Evolutionary conservation across 1,284 basidiomycete species (phyloP).

Genomic region (Cutaneotrichosporon mucoides): DNA sequence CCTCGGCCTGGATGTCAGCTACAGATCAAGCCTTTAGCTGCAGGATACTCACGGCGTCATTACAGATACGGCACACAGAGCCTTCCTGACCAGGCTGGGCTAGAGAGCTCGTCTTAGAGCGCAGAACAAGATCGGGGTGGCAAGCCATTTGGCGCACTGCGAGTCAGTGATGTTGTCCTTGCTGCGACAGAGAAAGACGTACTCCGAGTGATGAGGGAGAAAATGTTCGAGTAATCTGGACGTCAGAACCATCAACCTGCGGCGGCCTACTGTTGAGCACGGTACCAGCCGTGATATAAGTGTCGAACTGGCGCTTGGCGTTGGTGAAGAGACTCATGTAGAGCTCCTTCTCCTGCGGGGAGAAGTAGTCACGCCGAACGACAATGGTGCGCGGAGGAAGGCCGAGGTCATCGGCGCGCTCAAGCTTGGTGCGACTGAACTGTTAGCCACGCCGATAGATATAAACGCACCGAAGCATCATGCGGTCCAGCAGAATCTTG

Average conservation of each 20-base stretch:
- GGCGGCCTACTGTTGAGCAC: conserved; percentile 69
- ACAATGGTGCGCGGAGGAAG: conserved; percentile 91
- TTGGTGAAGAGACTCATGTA: conserved; percentile 90
- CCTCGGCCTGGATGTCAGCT: conserved; percentile 59
- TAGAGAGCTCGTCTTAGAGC: conserved; percentile 69
- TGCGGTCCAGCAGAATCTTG: conserved; percentile 78
- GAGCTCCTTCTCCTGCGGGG: conserved; percentile 92
- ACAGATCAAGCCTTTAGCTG: not conserved
- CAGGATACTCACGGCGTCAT: conserved; percentile 64
- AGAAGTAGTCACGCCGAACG: conserved; percentile 88
- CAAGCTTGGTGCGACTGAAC: conserved; percentile 59
- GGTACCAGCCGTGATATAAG: conserved; percentile 86
- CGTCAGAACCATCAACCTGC: not conserved
- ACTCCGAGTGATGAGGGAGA: conserved; percentile 56
- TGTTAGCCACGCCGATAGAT: not conserved
- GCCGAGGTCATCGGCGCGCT: conserved; percentile 95
- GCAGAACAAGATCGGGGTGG: conserved; percentile 81
- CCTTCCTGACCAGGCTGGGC: conserved; percentile 60
- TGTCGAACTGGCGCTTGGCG: conserved; percentile 85
- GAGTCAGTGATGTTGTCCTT: conserved; percentile 3
- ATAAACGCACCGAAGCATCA: conserved; percentile 74
- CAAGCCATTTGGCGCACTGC: conserved; percentile 89
- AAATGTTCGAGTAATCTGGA: conserved; percentile 91
- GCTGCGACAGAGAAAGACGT: not conserved
- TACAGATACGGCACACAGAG: conserved; percentile 88